phyloP scores from a whole-genome alignment of 129 eudicot species.

The Centella asiatica region DNA sequence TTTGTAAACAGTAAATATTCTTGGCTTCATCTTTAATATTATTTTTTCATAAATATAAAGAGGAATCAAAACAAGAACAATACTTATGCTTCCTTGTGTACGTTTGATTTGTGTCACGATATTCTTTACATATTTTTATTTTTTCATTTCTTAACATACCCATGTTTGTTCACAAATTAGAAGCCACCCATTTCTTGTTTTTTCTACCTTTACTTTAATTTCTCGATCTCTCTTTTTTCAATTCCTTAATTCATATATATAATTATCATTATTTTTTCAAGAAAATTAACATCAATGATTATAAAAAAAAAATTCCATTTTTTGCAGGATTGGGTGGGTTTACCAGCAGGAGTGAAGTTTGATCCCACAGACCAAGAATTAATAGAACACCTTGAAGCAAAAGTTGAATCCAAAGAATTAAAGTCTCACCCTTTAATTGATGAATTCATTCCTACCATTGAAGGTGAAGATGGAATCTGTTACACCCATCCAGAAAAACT shows the following conservation, averaged over 20 bases:
- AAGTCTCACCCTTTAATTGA: conserved; percentile 93
- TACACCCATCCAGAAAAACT: conserved; percentile 99
- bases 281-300: too few species aligned
- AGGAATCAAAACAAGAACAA: conserved; percentile 36
- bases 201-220: too few species aligned
- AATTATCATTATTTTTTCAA: too few species aligned
- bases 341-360: conserved; percentile 99
- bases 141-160: too few species aligned
- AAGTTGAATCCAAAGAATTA: conserved; percentile 71
- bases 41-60: conserved; percentile 16
- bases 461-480: conserved; percentile 99
- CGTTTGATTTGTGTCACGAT: not conserved
- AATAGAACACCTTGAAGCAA: conserved; percentile 97
- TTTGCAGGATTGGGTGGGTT: conserved; percentile 96
- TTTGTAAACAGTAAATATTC: conserved; percentile 27
- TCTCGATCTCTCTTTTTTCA: too few species aligned
- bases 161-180: too few species aligned
- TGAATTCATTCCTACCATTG: conserved; percentile 93
- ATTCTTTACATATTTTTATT: too few species aligned
- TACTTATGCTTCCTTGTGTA: conserved; percentile 20
- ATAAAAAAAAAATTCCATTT: too few species aligned
- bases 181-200: too few species aligned
- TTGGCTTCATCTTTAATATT: conserved; percentile 39
- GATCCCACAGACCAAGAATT: conserved; percentile 99
- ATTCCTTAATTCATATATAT: too few species aligned